phyloP scores from a whole-genome alignment of 2,329 filamentous ascomycete species.

The Neodidymelliopsis sp. region DNA sequence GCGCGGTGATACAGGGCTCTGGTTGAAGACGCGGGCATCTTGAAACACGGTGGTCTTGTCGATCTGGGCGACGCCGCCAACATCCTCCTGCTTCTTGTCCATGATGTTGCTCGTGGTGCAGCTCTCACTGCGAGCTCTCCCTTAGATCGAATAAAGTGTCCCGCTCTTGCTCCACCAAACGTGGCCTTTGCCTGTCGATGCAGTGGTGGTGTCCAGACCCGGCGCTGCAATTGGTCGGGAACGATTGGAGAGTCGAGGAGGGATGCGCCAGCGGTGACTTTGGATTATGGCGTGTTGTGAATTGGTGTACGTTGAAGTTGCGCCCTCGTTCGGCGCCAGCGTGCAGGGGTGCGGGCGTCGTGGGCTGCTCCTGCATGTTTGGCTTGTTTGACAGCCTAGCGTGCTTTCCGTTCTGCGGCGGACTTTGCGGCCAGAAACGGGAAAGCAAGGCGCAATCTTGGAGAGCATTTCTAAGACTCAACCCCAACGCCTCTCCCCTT shows the following conservation, averaged over 20 bases:
- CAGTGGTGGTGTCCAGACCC: constrained; percentile 9
- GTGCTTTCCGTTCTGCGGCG: constrained; percentile 20
- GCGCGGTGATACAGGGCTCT: constrained; percentile 93
- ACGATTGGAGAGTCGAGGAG: constrained; percentile 8
- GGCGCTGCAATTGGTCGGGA: constrained; percentile 13
- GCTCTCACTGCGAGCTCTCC: constrained; percentile 36
- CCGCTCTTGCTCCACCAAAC: constrained; percentile 44
- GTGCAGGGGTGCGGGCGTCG: constrained; percentile 45
- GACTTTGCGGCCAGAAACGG: constrained; percentile 35
- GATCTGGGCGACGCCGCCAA: constrained; percentile 93
- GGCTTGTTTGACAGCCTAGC: constrained; percentile 27
- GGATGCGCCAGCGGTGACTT: constrained; percentile 17
- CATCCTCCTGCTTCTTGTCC: constrained; percentile 98
- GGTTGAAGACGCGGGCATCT: constrained; percentile 98
- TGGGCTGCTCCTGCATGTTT: constrained; percentile 40
- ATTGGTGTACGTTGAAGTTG: constrained; percentile 48
- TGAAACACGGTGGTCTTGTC: constrained; percentile 98
- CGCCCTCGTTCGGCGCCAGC: constrained; percentile 31
- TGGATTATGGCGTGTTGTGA: constrained; percentile 27
- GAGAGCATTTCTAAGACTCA: constrained; percentile 4
- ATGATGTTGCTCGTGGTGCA: constrained; percentile 33
- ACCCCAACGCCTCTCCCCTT: constrained; percentile 5
- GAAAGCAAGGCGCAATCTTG: constrained; percentile 24
- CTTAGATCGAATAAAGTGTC: constrained; percentile 32
- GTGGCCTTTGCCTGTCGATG: constrained; percentile 42